Conservation (phyloP, 2,329 filamentous ascomycete species). For the Fusarium sp. region DNA sequence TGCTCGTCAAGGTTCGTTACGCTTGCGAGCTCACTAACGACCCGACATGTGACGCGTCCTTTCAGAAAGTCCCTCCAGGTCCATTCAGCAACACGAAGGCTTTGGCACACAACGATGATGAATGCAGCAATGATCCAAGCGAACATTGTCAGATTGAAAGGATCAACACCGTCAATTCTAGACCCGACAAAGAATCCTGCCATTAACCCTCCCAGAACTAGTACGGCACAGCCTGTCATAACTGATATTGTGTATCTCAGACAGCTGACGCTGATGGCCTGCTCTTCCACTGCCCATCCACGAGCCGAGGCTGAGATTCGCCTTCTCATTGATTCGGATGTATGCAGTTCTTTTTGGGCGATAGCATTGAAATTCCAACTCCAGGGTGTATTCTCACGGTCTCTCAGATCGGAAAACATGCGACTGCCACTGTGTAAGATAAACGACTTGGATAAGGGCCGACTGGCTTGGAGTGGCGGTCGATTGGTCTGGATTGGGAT, state of each 20-base stretch:
- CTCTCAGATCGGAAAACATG: rapidly evolving
- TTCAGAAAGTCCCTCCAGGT: background rate
- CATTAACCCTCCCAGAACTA: background rate
- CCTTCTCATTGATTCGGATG: background rate
- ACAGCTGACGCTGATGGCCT: background rate
- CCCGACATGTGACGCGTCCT: background rate
- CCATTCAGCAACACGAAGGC: background rate
- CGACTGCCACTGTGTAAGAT: background rate
- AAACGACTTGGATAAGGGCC: too few species aligned
- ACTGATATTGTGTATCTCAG: background rate
- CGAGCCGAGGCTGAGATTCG: background rate
- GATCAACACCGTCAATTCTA: background rate
- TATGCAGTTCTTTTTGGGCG: rapidly evolving
- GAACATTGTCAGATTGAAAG: background rate
- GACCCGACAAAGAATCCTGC: background rate
- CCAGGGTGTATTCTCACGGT: too few species aligned
- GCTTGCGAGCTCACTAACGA: background rate
- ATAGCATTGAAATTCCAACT: rapidly evolving
- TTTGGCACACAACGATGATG: background rate
- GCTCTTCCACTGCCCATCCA: background rate
- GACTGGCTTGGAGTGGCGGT: too few species aligned
- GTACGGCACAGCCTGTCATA: background rate
- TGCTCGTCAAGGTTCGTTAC: background rate
- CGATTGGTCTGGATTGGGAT: rapidly evolving
- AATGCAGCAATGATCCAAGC: background rate